A percentile compares a stretch with the other conserved stretches of the same genome.
These are phyloP conservation scores for Verbena officinalis DNA, from an alignment of 257 asterid genomes.

Conservation along the genomic window DNA sequence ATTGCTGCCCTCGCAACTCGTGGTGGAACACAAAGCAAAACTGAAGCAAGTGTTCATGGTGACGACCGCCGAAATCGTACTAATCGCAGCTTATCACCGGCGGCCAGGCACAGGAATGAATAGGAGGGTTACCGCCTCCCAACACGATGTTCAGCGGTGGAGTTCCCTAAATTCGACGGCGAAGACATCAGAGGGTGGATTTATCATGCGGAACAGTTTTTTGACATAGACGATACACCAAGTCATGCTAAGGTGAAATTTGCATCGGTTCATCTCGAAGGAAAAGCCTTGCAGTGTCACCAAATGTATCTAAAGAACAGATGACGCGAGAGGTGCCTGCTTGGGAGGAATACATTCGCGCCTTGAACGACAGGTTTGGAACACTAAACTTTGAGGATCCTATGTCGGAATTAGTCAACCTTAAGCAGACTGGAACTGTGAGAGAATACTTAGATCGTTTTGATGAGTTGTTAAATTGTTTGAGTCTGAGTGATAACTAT, in stretches of 20 bases:
- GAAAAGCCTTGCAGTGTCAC: neutral
- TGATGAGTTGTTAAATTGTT: neutral
- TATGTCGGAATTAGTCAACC: neutral
- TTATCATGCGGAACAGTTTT: neutral
- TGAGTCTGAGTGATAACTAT: neutral
- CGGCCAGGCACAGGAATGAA: no score
- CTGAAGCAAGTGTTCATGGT: no score
- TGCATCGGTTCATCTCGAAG: neutral
- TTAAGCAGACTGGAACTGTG: neutral
- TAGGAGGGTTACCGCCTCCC: neutral
- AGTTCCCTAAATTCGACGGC: neutral
- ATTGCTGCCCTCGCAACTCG: neutral
- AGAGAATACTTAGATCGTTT: neutral
- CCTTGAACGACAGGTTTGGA: neutral
- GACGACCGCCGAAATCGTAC: no score
- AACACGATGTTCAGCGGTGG: neutral
- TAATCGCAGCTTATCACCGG: no score
- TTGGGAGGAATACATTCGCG: neutral
- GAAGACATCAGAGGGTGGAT: neutral
- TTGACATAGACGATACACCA: neutral
- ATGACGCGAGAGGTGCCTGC: neutral
- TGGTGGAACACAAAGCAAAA: neutral
- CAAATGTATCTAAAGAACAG: neutral
- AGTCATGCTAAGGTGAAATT: neutral
- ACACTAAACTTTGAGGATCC: neutral